Evolutionary conservation across 2,329 filamentous ascomycete genomes (phyloP).

Genomic region (Dendryphion nanum): DNA sequence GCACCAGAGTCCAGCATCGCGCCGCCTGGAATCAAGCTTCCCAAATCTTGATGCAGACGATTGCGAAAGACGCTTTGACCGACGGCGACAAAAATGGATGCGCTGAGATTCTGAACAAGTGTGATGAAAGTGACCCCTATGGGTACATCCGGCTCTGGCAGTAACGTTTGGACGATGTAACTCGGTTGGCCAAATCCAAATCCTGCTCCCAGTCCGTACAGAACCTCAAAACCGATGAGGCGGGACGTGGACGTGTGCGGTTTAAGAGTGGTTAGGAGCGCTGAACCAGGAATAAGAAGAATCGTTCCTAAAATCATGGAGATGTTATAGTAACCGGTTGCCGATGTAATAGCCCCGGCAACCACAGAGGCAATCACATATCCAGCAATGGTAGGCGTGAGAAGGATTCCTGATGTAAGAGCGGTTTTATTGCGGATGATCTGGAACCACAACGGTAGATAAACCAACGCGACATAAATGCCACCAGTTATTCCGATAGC

Average conservation of each 20-base stretch:
- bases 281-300: constrained; percentile 22
- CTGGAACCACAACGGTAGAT: constrained; percentile 9
- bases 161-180: neutral
- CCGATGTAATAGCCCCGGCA: constrained; percentile 28
- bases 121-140: constrained; percentile 9
- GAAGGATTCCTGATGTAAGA: constrained; percentile 7
- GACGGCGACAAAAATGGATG: constrained; percentile 9
- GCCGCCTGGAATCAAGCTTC: constrained; percentile 5
- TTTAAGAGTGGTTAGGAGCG: neutral
- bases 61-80: constrained; percentile 10
- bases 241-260: constrained; percentile 8
- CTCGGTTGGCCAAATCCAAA: constrained; percentile 7
- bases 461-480: constrained; percentile 6
- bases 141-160: constrained; percentile 2
- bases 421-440: constrained; percentile 1
- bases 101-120: constrained; percentile 9
- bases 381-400: constrained; percentile 19
- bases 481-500: constrained; percentile 4
- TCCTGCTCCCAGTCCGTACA: constrained; percentile 40
- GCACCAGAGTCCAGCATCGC: constrained; percentile 14
- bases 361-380: constrained; percentile 32
- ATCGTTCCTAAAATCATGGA: constrained; percentile 25
- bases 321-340: constrained; percentile 27
- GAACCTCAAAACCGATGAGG: constrained; percentile 49
- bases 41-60: constrained; percentile 5